A percentile compares a stretch with the other conserved stretches of the same genome.
Evolutionary conservation across 2,329 filamentous ascomycete species (phyloP).

Genomic region (Teratosphaeria viscida): DNA sequence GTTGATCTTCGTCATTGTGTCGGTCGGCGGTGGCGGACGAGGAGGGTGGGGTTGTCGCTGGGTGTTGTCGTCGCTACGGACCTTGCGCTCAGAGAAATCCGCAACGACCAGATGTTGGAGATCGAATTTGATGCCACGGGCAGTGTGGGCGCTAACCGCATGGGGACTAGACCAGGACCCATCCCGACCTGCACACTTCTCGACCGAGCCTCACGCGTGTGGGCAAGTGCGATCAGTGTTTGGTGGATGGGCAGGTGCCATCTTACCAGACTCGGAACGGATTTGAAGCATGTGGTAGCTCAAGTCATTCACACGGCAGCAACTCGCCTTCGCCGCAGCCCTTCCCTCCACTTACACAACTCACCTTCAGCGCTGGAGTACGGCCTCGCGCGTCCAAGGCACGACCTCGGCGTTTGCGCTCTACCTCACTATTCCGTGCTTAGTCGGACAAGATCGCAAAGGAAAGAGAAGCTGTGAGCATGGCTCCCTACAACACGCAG

Average conservation of each 20-base stretch:
- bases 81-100: neutral
- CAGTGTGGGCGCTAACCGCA: neutral
- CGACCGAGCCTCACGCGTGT: neutral
- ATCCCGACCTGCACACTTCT: neutral
- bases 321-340: neutral
- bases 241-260: neutral
- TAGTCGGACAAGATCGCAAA: neutral
- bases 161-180: neutral
- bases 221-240: neutral
- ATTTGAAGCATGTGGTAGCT: neutral
- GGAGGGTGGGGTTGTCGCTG: constrained; percentile 5
- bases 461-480: constrained; percentile 1
- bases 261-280: neutral
- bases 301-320: neutral
- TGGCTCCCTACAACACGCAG: constrained; percentile 20
- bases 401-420: neutral
- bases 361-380: neutral
- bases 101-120: neutral
- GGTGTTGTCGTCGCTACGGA: constrained; percentile 11
- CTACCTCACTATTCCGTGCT: neutral
- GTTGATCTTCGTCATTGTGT: constrained; percentile 65
- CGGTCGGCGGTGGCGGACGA: constrained; percentile 12
- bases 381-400: neutral
- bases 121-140: neutral
- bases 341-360: neutral